Evolutionary conservation across 306 rosid genomes (phyloP).

Genomic region (Vicia villosa): DNA sequence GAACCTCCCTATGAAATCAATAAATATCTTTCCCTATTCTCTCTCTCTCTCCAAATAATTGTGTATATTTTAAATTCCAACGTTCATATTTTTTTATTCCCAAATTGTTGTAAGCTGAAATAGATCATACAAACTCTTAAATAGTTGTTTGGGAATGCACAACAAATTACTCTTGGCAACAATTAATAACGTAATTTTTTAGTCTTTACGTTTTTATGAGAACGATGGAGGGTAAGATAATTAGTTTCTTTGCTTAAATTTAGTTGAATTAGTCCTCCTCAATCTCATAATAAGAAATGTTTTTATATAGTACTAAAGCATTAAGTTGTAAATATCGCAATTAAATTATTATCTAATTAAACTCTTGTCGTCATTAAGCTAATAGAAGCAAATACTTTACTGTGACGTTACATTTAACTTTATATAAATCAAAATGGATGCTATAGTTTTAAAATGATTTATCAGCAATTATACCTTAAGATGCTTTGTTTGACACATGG

Average conservation of each 20-base stretch:
- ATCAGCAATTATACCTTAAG: slow-evolving; percentile 42
- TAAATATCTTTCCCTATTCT: too few relatives aligned
- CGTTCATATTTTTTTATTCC: too few relatives aligned
- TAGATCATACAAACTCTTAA: too few relatives aligned
- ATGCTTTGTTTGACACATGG: slow-evolving; percentile 39
- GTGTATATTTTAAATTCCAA: too few relatives aligned
- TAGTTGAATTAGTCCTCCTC: slow-evolving; percentile 8
- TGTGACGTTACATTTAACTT: slow-evolving; percentile 35
- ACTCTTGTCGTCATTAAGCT: slow-evolving; percentile 39
- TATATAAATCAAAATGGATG: slow-evolving; percentile 34
- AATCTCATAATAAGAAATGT: slow-evolving; percentile 10
- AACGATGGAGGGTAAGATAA: slow-evolving; percentile 26
- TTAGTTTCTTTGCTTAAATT: slow-evolving; percentile 1
- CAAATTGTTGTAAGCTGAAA: too few relatives aligned
- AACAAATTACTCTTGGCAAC: not conserved
- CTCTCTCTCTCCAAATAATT: too few relatives aligned
- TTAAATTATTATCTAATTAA: slow-evolving; percentile 28
- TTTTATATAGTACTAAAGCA: slow-evolving; percentile 28
- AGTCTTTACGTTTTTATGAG: slow-evolving; percentile 37
- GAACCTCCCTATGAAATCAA: too few relatives aligned
- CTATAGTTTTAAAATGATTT: slow-evolving; percentile 10
- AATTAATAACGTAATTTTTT: slow-evolving; percentile 26
- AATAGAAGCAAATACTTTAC: slow-evolving; percentile 13
- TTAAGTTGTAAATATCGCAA: slow-evolving; percentile 43
- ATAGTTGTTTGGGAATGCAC: too few relatives aligned